Evolutionary conservation across 805 yeast species (phyloP).

Genomic region (Dipodascus albidus): DNA sequence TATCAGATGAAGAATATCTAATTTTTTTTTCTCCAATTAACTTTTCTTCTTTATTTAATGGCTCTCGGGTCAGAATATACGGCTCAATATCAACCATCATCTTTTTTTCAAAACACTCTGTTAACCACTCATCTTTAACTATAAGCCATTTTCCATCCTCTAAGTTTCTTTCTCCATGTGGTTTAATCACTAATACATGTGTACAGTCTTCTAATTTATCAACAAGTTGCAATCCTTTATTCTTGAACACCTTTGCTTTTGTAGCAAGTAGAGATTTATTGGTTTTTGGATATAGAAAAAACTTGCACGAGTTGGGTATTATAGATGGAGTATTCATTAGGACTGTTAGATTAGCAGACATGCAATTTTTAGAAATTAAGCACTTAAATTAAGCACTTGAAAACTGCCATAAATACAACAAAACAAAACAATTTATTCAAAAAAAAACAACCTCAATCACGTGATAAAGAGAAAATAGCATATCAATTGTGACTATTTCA

Average conservation of each 20-base stretch:
- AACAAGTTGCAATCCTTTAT: slow-evolving; percentile 18
- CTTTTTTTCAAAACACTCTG: slow-evolving; percentile 21
- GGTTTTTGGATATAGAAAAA: not conserved
- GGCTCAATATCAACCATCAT: slow-evolving; percentile 10
- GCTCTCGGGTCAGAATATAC: not conserved
- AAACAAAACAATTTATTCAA: too few species aligned
- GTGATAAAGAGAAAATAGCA: too few species aligned
- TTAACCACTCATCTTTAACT: slow-evolving; percentile 21
- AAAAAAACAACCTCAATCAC: too few species aligned
- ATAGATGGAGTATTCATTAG: not conserved
- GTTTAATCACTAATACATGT: slow-evolving; percentile 19
- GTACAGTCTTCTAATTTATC: slow-evolving; percentile 11
- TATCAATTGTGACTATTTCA: too few species aligned
- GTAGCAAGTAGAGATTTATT: slow-evolving; percentile 2
- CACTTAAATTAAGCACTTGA: too few species aligned
- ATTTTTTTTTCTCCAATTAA: slow-evolving; percentile 3
- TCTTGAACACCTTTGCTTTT: slow-evolving; percentile 9
- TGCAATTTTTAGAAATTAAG: not conserved
- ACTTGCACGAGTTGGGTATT: not conserved
- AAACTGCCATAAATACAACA: too few species aligned
- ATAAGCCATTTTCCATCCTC: slow-evolving; percentile 4
- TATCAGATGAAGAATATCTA: too few species aligned
- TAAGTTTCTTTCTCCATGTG: slow-evolving; percentile 3
- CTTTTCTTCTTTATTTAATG: not conserved
- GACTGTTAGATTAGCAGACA: not conserved